A percentile compares a stretch with the other conserved stretches of the same genome.
phyloP scores from a whole-genome alignment of 805 yeast species.

The Starmerella geochares region DNA sequence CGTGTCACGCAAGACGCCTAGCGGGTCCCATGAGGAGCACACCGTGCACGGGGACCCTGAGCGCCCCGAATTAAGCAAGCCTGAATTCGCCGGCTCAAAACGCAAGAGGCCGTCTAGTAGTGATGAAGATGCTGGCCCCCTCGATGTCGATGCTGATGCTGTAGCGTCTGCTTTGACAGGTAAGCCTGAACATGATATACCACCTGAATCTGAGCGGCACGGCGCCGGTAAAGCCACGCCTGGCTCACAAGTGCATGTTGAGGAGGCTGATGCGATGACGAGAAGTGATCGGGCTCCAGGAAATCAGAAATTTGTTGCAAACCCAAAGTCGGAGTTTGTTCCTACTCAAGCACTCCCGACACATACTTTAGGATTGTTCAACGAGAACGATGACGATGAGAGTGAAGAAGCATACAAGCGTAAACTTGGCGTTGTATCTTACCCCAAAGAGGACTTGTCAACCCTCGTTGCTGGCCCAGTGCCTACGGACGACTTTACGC shows the following conservation, averaged over 20 bases:
- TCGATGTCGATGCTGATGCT: not conserved
- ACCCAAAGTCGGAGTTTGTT: constrained; percentile 70
- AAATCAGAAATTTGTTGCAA: constrained; percentile 37
- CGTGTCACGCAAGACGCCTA: not conserved
- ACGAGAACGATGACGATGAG: constrained; percentile 56
- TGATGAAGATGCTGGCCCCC: not conserved
- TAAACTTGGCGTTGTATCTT: constrained; percentile 82
- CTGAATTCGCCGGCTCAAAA: not conserved
- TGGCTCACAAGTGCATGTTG: not conserved
- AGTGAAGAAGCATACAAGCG: constrained; percentile 64
- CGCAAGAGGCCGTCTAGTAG: not conserved
- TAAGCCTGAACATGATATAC: not conserved
- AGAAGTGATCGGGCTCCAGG: not conserved
- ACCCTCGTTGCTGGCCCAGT: constrained; percentile 76
- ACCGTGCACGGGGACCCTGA: not conserved
- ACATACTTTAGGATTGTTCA: constrained; percentile 57
- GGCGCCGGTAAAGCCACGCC: constrained; percentile 1
- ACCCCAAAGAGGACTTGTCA: constrained; percentile 66
- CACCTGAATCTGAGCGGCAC: not conserved
- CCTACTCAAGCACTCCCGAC: constrained; percentile 57
- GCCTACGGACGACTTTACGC: constrained; percentile 78
- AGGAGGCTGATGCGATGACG: not conserved
- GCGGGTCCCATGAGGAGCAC: not conserved
- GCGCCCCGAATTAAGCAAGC: not conserved
- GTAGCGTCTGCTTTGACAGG: not conserved